phyloP scores from a whole-genome alignment of 306 rosid genomes.

The Dryas drummondii region DNA sequence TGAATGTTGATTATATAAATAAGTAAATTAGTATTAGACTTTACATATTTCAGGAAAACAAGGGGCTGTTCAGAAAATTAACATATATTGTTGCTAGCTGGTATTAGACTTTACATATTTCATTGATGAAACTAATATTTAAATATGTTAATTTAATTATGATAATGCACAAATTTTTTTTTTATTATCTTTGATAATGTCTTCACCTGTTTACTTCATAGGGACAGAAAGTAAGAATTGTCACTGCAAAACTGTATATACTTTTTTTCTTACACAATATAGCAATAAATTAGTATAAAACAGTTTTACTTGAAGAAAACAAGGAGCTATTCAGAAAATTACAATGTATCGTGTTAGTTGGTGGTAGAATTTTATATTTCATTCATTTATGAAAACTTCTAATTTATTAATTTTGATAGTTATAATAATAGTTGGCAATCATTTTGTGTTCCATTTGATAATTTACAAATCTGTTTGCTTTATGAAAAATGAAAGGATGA shows the following conservation, averaged over 20 bases:
- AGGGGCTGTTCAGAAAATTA: not conserved
- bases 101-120: not conserved
- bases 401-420: not conserved
- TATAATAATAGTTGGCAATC: not conserved
- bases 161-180: not conserved
- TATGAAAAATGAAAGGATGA: not conserved
- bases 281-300: not conserved
- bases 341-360: no score
- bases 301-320: not conserved
- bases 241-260: not conserved
- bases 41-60: not conserved
- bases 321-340: not conserved
- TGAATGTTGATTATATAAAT: constrained; percentile 4
- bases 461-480: not conserved
- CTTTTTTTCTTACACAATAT: not conserved
- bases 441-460: not conserved
- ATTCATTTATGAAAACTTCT: not conserved
- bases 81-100: not conserved
- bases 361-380: not conserved
- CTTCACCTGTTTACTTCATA: not conserved
- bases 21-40: not conserved
- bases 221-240: not conserved
- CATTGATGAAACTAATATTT: not conserved
- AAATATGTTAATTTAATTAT: not conserved
- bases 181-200: not conserved